These are phyloP conservation scores for Salix viminalis DNA, from an alignment of 345 rosid species.

Conservation along the genomic window DNA sequence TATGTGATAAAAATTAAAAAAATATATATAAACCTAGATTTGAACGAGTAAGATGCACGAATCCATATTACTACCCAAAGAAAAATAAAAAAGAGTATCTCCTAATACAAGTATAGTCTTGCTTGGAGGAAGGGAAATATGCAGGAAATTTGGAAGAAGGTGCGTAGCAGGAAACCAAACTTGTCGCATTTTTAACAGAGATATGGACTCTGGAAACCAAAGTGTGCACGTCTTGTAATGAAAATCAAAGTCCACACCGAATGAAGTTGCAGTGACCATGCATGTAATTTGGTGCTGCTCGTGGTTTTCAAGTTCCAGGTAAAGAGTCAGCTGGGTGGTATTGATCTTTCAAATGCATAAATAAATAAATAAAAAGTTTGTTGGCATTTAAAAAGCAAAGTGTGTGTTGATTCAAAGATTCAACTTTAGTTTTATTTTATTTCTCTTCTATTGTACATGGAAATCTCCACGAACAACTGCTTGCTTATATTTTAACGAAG, in stretches of 20 bases:
- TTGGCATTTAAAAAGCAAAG: not conserved
- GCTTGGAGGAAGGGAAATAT: conserved; percentile 1
- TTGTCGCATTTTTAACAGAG: too few relatives aligned
- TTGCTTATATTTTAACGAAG: too few relatives aligned
- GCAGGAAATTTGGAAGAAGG: conserved; percentile 18
- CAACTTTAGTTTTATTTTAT: not conserved
- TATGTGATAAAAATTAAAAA: too few relatives aligned
- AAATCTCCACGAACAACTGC: too few relatives aligned
- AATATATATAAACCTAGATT: not conserved
- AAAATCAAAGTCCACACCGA: conserved; percentile 4
- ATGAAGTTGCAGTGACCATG: too few relatives aligned
- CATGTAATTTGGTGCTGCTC: not conserved
- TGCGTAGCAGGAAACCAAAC: not conserved
- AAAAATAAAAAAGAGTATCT: too few relatives aligned
- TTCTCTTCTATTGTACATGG: not conserved
- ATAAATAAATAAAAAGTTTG: too few relatives aligned
- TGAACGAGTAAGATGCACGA: not conserved
- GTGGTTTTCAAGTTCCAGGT: not conserved
- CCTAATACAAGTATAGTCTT: not conserved
- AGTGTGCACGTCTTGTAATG: not conserved
- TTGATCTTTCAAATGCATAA: too few relatives aligned
- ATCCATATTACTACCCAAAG: not conserved
- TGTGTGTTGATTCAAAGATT: conserved; percentile 9
- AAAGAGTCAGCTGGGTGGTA: not conserved
- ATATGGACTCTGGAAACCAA: not conserved